A percentile compares a stretch with the other conserved stretches of the same genome.
Evolutionary conservation across 805 yeast species (phyloP).

Genomic region (Clavispora vitiphila): DNA sequence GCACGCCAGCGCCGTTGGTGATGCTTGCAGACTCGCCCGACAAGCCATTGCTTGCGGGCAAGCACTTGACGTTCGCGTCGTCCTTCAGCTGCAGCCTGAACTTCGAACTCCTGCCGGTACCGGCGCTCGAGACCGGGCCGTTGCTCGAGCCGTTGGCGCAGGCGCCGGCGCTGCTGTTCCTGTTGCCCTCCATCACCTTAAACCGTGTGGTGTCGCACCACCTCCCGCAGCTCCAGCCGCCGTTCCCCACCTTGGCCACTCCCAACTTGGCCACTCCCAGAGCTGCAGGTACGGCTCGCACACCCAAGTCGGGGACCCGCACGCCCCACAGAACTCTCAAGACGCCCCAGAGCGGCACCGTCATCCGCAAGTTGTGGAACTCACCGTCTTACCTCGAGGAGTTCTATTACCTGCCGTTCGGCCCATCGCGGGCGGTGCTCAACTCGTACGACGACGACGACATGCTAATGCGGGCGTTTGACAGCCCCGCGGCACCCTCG

Average conservation of each 20-base stretch:
- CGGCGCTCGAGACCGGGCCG: conserved; percentile 59
- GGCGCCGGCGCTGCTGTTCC: conserved; percentile 6
- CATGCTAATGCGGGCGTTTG: conserved; percentile 39
- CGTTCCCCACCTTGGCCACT: conserved; percentile 3
- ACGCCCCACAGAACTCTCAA: conserved; percentile 34
- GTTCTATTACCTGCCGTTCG: conserved; percentile 48
- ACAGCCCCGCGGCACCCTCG: conserved; percentile 17
- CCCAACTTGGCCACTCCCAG: conserved; percentile 6
- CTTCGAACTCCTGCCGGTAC: conserved; percentile 58
- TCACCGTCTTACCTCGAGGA: conserved; percentile 66
- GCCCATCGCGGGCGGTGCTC: conserved; percentile 15
- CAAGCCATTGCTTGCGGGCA: conserved; percentile 36
- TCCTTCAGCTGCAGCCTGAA: conserved; percentile 64
- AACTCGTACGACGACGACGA: conserved; percentile 43
- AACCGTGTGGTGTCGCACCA: conserved; percentile 5
- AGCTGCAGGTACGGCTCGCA: conserved; percentile 17
- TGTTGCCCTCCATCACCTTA: conserved; percentile 9
- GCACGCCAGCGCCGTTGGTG: conserved; percentile 9
- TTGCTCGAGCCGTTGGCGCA: conserved; percentile 46
- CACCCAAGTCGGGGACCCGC: conserved; percentile 31
- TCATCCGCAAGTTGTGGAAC: conserved; percentile 53
- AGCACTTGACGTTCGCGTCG: conserved; percentile 50
- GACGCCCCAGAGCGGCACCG: conserved; percentile 41
- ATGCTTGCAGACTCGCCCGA: conserved; percentile 33
- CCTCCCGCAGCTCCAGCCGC: conserved; percentile 9